These are phyloP conservation scores for Tilletia caries DNA, from an alignment of 1,284 basidiomycete species.

Conservation along the genomic window DNA sequence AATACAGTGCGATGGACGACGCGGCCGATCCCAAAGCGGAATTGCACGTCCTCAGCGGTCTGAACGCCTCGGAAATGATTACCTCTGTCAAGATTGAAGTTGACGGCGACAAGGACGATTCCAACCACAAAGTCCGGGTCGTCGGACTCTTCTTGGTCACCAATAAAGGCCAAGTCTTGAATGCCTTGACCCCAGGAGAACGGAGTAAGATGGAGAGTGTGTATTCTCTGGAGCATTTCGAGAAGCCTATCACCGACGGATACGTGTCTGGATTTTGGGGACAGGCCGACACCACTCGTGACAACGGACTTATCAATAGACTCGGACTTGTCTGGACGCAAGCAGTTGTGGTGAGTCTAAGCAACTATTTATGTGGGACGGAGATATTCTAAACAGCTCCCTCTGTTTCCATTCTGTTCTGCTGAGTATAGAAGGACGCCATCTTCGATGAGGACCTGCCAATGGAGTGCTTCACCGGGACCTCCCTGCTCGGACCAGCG, in stretches of 20 bases:
- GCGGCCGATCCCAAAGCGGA: background rate
- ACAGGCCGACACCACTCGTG: background rate
- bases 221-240: slow-evolving; percentile 8
- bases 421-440: slow-evolving; percentile 1
- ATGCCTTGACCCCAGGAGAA: background rate
- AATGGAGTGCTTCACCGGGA: background rate
- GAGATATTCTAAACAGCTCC: background rate
- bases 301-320: background rate
- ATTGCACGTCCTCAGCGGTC: background rate
- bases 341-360: background rate
- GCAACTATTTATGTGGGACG: background rate
- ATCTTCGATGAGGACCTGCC: slow-evolving; percentile 13
- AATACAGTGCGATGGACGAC: background rate
- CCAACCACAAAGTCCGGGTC: background rate
- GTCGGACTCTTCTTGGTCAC: slow-evolving; percentile 6
- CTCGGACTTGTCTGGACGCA: slow-evolving; percentile 15
- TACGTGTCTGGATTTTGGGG: slow-evolving; percentile 16
- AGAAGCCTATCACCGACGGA: slow-evolving; percentile 15
- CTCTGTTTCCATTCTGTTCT: background rate
- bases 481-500: background rate
- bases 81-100: slow-evolving; percentile 11
- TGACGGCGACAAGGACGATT: background rate
- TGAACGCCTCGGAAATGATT: slow-evolving; percentile 5
- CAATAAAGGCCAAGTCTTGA: slow-evolving; percentile 1
- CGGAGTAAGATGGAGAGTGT: background rate